Base-by-base conservation (phyloP, 441 rosid species). In the Populus trichocarpa region DNA sequence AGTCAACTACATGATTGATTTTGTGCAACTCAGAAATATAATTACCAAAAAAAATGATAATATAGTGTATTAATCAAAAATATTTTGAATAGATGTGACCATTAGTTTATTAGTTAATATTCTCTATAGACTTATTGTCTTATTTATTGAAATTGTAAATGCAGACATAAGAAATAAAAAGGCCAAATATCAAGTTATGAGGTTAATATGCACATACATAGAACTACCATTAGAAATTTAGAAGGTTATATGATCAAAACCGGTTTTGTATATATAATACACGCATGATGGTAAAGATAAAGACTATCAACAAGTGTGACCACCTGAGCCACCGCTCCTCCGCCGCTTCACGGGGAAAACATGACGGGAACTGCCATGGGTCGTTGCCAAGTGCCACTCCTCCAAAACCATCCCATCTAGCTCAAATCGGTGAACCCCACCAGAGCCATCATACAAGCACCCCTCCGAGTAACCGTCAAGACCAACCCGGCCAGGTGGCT, bases 291-390 rank as follows among this genome's bases (percentile, higher is more conserved):
- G 70, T 42, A 69, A 64, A 83, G 16, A 18, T 67, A 26, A 65
- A 61, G 71, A 83, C 75, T 83, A 83, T 79, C 83, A 86, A 77
- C 46, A 78, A 73, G 79, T 74, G 87, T 87, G 88, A 84, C 88
- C 89, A 83, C 88, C 91, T 78, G 92, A 76, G 78, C 78, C 81
- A 57, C 80, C 81, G 59, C 73, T 84, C 84, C 91, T 87, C 82
- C 81, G 82, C 76, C 97, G 87, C 83, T 95, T 95, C 68, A 80
- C 82, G 5, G 95, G 91, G 14, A 89, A 82, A 53, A 80, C 89
- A 71, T 91, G 90, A 72, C 83, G 89, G 85, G 85, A 88, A 81
- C 85, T 88, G 70, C 87, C 91, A 1, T 86, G 86, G 3, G 86
- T 40, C 4, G 86, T 26, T 4, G 85, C 85, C 32, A 81, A 71